phyloP scores from a whole-genome alignment of 2,329 filamentous ascomycete genomes.

The Hymenotorrendiella dingleyae region DNA sequence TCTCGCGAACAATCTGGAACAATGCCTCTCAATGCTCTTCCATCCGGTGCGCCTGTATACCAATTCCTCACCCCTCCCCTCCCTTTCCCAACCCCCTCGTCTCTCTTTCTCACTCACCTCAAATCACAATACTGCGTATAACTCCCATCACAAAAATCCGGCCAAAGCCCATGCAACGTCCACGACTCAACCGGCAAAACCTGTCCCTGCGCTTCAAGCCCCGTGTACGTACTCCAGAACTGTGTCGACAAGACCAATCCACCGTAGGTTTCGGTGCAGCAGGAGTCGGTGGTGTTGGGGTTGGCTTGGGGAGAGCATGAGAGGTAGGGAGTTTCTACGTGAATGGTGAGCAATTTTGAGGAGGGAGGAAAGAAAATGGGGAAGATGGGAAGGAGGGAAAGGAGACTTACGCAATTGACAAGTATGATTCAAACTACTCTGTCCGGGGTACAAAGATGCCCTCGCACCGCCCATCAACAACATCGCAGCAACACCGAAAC shows the following conservation, averaged over 20 bases:
- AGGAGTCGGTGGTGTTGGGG: slow-evolving; percentile 47
- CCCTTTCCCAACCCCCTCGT: background rate
- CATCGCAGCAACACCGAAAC: background rate
- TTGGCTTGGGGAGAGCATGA: slow-evolving; percentile 45
- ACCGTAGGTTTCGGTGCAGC: slow-evolving; percentile 60
- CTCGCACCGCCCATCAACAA: background rate
- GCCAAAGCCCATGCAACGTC: slow-evolving; percentile 40
- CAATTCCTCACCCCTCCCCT: too few relatives aligned
- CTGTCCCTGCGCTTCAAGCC: slow-evolving; percentile 51
- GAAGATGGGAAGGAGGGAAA: background rate
- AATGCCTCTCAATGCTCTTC: too few relatives aligned
- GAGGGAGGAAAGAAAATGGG: background rate
- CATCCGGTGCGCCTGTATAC: too few relatives aligned
- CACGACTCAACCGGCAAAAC: slow-evolving; percentile 50
- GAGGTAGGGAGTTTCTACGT: slow-evolving; percentile 28
- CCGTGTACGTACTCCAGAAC: slow-evolving; percentile 61
- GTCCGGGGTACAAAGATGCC: slow-evolving; percentile 20
- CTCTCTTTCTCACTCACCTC: slow-evolving; percentile 22
- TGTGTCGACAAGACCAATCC: slow-evolving; percentile 57
- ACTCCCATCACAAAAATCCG: slow-evolving; percentile 46
- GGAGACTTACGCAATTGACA: slow-evolving; percentile 20
- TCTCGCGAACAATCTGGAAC: too few relatives aligned
- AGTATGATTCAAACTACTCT: slow-evolving; percentile 26
- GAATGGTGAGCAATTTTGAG: background rate
- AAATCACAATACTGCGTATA: slow-evolving; percentile 65